Evolutionary conservation across 345 rosid genomes (phyloP), one percentile per base, ranked within the genome.

Genomic region (Citrus reticulata): DNA sequence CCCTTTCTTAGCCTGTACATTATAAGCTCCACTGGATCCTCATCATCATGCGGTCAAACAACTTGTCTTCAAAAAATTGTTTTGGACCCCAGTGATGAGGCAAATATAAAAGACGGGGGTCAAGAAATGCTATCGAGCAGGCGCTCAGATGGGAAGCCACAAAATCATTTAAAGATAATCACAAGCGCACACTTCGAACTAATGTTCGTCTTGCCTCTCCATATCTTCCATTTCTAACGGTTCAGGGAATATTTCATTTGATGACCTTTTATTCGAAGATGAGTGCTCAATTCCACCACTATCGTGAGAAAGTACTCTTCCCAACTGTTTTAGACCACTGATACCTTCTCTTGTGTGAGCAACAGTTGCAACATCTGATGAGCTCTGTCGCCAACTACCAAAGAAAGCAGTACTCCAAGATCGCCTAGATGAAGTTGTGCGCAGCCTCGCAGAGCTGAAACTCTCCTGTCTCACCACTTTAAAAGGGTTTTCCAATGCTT

Each of bases 401-500:
- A 92, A 90, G 39, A 92, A 54, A 40, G 93, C 83, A 19, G 95
- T 82, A 58, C 83, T 94, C 93, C 98, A 91, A 2, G 93, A 92
- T 30, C 88, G 85, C 77, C 92, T 89, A 1, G 98, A 94, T 13
- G 98, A 93, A 8, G 85, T 83, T 24, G 91, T 87, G 75, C 92
- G 86, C 40, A 95, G 93, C 83, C 92, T 90, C 14, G 83, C 93
- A 0, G 97, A 93, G 74, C 87, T 84, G 24, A 86, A 78, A 76
- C 87, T 86, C 58, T 93, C 97, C 67, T 84, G 90, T 55, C 99
- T 90, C 65, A 93, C 97, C 39, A 96, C 97, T 83, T 91, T 96
- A 74, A 93, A 74, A 17, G 98, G 98, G 81, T 96, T 96, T 83
- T 96, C 99, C 72, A 96, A 76, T 2, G 99, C 99, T 85, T 87